phyloP scores from a whole-genome alignment of 371 early-diverging fungal genomes.

The Haplosporangium sp. region DNA sequence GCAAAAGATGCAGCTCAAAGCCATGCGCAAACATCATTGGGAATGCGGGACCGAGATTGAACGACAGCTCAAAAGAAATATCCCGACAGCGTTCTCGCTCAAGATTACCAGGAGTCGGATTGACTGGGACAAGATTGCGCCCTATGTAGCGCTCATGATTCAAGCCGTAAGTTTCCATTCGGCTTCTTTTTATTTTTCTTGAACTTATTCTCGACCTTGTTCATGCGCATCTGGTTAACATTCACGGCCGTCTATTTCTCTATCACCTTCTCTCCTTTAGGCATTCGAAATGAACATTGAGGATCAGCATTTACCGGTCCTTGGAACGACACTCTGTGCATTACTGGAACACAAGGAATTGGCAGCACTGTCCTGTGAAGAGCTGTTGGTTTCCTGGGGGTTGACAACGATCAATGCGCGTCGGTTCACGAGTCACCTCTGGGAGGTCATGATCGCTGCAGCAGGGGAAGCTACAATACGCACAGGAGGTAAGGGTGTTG shows the following conservation, averaged over 20 bases:
- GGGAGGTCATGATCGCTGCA: slow-evolving; percentile 46
- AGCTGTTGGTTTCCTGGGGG: slow-evolving; percentile 40
- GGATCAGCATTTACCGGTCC: slow-evolving; percentile 18
- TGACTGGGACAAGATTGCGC: slow-evolving; percentile 31
- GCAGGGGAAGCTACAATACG: slow-evolving; percentile 37
- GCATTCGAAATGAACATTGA: slow-evolving; percentile 39
- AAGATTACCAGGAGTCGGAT: slow-evolving; percentile 39
- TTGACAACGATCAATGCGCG: slow-evolving; percentile 34
- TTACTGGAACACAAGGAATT: slow-evolving; percentile 27
- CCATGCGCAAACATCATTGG: slow-evolving; percentile 52
- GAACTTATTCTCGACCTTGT: no score
- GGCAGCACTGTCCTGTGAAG: slow-evolving; percentile 21
- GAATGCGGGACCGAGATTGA: slow-evolving; percentile 30
- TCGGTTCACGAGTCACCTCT: slow-evolving; percentile 37
- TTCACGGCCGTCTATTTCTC: no score
- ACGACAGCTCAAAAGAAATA: slow-evolving; percentile 12
- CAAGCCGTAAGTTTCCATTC: slow-evolving; percentile 41
- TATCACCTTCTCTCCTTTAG: slow-evolving; percentile 12
- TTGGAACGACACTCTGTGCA: slow-evolving; percentile 30
- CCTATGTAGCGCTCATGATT: slow-evolving; percentile 43
- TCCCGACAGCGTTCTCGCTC: slow-evolving; percentile 29
- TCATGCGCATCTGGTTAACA: no score
- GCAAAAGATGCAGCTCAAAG: slow-evolving; percentile 26
- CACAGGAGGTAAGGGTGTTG: slow-evolving; percentile 15
- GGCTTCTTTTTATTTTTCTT: no score